Evolutionary conservation across 148 eudicot genomes (phyloP).

Genomic region (Rhododendron kiyosumense): DNA sequence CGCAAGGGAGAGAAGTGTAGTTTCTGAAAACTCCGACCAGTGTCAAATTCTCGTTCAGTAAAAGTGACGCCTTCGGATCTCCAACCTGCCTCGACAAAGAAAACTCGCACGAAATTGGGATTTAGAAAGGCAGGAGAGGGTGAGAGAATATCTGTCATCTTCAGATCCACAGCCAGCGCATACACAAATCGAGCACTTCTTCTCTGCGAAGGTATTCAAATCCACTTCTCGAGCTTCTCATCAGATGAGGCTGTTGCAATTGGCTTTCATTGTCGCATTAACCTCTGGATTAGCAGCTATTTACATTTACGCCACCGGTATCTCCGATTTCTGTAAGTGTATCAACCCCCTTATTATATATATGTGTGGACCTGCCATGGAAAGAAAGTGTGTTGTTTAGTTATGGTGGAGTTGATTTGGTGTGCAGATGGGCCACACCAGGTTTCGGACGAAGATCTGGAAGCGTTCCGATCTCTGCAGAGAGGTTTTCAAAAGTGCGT

Average conservation of each 20-base stretch:
- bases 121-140: too few relatives aligned
- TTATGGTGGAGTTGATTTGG: slow-evolving; percentile 1
- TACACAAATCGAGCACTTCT: not conserved
- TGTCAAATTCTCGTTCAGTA: not conserved
- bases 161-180: not conserved
- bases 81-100: too few relatives aligned
- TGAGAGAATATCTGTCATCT: not conserved
- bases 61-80: not conserved
- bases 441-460: slow-evolving; percentile 55
- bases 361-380: not conserved
- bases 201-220: not conserved
- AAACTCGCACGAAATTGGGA: too few relatives aligned
- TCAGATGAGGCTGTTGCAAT: slow-evolving; percentile 69
- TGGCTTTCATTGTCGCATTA: slow-evolving; percentile 63
- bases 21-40: not conserved
- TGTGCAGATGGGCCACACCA: slow-evolving; percentile 36
- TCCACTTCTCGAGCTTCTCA: not conserved
- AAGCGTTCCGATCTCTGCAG: slow-evolving; percentile 59
- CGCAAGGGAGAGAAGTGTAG: not conserved
- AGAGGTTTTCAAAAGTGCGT: slow-evolving; percentile 73
- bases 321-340: slow-evolving; percentile 40
- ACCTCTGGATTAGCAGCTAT: slow-evolving; percentile 64
- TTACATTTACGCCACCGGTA: slow-evolving; percentile 58
- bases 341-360: not conserved
- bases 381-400: not conserved